These are phyloP conservation scores for Irpex sp. DNA, from an alignment of 1,284 basidiomycete genomes.

Conservation along the genomic window DNA sequence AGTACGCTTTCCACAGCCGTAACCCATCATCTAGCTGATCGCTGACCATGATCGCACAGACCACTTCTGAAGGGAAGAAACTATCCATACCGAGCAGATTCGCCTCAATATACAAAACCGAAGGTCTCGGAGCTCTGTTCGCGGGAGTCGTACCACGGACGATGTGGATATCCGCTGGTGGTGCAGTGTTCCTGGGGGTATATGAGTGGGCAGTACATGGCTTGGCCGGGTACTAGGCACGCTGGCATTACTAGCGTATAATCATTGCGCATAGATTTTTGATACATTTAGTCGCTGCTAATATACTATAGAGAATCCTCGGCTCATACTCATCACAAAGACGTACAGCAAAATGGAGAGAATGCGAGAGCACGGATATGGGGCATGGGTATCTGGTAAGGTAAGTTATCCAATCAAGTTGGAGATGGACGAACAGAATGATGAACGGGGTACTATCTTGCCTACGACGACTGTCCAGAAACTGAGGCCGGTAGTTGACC, in stretches of 20 bases:
- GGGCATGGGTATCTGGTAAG: background rate
- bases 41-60: slow-evolving; percentile 26
- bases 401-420: too few relatives aligned
- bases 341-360: background rate
- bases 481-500: background rate
- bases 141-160: slow-evolving; percentile 88
- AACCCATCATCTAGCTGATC: background rate
- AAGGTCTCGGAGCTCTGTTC: slow-evolving; percentile 79
- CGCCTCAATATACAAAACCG: slow-evolving; percentile 60
- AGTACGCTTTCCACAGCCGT: slow-evolving; percentile 37
- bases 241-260: background rate
- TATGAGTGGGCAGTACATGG: slow-evolving; percentile 63
- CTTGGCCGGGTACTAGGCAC: slow-evolving; percentile 1
- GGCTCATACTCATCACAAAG: background rate
- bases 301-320: background rate
- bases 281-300: background rate
- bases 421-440: too few relatives aligned
- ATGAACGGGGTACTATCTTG: background rate
- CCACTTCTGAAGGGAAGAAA: slow-evolving; percentile 42
- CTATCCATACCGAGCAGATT: slow-evolving; percentile 55
- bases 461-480: background rate
- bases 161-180: slow-evolving; percentile 93
- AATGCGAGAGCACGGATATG: background rate
- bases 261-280: background rate
- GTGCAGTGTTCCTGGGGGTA: slow-evolving; percentile 93